These are phyloP conservation scores for Vigna reflexopilosa DNA, from an alignment of 306 rosid species.

Conservation along the genomic window DNA sequence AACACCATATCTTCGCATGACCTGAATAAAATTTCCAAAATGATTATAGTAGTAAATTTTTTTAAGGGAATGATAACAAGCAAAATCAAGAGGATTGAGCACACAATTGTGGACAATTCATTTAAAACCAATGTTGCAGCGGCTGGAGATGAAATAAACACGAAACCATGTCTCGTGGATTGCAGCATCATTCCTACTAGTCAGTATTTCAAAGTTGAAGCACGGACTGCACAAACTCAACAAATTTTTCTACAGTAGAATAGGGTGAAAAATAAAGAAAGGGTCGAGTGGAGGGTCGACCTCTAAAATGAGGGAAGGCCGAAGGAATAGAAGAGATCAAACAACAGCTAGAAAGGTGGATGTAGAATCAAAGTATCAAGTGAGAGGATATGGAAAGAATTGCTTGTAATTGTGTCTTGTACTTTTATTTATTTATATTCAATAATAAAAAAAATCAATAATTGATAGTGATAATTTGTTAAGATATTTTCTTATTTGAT, in stretches of 20 bases:
- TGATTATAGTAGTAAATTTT: not conserved
- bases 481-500: too few species aligned
- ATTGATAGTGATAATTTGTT: too few species aligned
- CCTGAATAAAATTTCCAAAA: conserved; percentile 52
- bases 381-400: not conserved
- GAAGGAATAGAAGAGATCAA: not conserved
- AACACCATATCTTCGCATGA: conserved; percentile 93
- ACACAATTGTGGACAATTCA: conserved; percentile 6
- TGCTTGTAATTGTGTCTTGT: too few species aligned
- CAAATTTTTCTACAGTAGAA: too few species aligned
- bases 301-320: not conserved
- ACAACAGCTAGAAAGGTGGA: not conserved
- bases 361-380: not conserved
- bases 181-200: too few species aligned
- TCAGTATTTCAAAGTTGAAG: too few species aligned
- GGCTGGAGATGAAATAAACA: not conserved
- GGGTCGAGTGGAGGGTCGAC: not conserved
- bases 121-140: not conserved
- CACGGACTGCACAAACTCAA: too few species aligned
- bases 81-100: conserved; percentile 24
- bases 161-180: not conserved
- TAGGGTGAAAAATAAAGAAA: too few species aligned
- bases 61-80: not conserved
- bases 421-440: too few species aligned
- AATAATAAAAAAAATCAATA: too few species aligned